phyloP scores from a whole-genome alignment of 805 yeast species.

The Clavispora carvajalis region DNA sequence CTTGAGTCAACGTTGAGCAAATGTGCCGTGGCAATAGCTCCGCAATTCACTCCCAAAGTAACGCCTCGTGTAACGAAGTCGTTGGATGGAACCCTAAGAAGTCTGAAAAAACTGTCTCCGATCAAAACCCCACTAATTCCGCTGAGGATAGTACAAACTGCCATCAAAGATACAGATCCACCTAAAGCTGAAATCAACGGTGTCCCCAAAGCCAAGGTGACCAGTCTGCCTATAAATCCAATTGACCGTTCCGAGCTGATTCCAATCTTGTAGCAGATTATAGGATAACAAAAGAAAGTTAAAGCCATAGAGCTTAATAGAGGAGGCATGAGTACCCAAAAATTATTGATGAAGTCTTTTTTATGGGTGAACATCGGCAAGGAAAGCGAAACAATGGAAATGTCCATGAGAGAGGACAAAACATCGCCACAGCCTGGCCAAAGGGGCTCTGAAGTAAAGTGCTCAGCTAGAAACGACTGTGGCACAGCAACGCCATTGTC shows the following conservation, averaged over 20 bases:
- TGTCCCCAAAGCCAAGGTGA: slow-evolving; percentile 73
- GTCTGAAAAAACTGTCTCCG: slow-evolving; percentile 48
- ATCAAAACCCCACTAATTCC: slow-evolving; percentile 72
- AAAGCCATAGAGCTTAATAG: slow-evolving; percentile 49
- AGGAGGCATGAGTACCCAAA: slow-evolving; percentile 55
- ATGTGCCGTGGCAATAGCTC: slow-evolving; percentile 81
- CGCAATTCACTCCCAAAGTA: slow-evolving; percentile 71
- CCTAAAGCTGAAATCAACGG: slow-evolving; percentile 64
- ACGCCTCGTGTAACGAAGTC: slow-evolving; percentile 76
- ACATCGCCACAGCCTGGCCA: slow-evolving; percentile 85
- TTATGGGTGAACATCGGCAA: slow-evolving; percentile 76
- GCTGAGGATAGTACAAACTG: slow-evolving; percentile 70
- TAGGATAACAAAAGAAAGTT: slow-evolving; percentile 66
- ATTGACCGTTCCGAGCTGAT: slow-evolving; percentile 55
- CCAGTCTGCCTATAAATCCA: slow-evolving; percentile 76
- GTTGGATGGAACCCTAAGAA: slow-evolving; percentile 49
- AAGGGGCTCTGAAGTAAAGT: slow-evolving; percentile 29
- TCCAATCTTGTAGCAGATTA: slow-evolving; percentile 60
- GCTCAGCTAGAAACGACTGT: neutral
- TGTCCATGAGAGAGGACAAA: slow-evolving; percentile 64
- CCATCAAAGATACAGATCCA: slow-evolving; percentile 69
- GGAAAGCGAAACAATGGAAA: slow-evolving; percentile 69
- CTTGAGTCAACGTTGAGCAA: slow-evolving; percentile 64
- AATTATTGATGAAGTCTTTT: slow-evolving; percentile 54
- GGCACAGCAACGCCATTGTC: slow-evolving; percentile 22